Evolutionary conservation across 371 early-diverging fungal genomes (phyloP).

Genomic region (Umbelopsis sp.): DNA sequence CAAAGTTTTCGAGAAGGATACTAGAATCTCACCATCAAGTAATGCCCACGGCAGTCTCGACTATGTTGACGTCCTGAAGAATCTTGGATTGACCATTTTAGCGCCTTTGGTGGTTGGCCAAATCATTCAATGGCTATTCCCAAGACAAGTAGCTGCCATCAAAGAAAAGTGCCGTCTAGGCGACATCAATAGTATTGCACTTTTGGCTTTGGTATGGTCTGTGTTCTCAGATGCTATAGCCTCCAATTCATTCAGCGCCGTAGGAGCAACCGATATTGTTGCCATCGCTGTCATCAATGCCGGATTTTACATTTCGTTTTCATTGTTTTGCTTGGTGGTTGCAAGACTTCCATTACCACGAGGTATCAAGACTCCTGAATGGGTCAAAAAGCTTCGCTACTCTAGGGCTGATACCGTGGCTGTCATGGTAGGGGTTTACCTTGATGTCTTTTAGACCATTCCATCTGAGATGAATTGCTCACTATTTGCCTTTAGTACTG

Average conservation of each 20-base stretch:
- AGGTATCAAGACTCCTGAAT: conserved; percentile 25
- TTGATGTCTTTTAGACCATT: not conserved
- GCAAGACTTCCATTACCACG: conserved; percentile 47
- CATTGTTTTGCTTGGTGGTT: conserved; percentile 41
- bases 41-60: conserved; percentile 33
- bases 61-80: conserved; percentile 58
- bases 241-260: conserved; percentile 54
- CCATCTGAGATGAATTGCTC: not conserved
- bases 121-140: conserved; percentile 61
- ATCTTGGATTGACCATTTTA: conserved; percentile 67
- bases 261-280: conserved; percentile 58
- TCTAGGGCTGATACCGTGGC: conserved; percentile 61
- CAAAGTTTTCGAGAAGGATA: conserved; percentile 1
- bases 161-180: conserved; percentile 58
- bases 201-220: conserved; percentile 75
- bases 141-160: conserved; percentile 53
- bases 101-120: conserved; percentile 71
- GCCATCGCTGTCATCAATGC: conserved; percentile 61
- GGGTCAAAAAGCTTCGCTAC: conserved; percentile 42
- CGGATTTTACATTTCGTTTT: conserved; percentile 51
- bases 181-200: conserved; percentile 59
- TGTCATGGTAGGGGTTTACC: conserved; percentile 46
- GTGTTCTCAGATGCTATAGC: conserved; percentile 77
- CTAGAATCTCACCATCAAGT: not conserved
- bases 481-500: conserved; percentile 43